A percentile compares a stretch with the other conserved stretches of the same genome.
Conservation (phyloP, 1,284 basidiomycete species). For the Athelia psychrophila region DNA sequence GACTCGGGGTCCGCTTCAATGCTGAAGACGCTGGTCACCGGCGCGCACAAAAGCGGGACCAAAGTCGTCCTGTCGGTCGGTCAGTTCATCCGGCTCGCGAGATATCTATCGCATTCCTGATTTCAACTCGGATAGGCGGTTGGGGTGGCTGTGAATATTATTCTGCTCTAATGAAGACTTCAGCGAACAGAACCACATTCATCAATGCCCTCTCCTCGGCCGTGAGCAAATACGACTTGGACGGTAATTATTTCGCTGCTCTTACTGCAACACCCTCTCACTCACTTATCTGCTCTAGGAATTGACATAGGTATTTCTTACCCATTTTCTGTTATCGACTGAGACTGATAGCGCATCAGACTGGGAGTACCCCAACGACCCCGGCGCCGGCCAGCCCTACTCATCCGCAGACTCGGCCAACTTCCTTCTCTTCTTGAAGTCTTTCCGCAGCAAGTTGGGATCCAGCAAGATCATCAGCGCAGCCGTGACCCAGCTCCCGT, state of each 20-base stretch:
- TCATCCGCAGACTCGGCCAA: constrained; percentile 65
- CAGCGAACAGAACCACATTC: constrained; percentile 53
- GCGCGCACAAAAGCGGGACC: constrained; percentile 56
- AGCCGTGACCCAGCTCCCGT: constrained; percentile 67
- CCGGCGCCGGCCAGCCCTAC: constrained; percentile 63
- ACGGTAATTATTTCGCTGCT: constrained; percentile 36
- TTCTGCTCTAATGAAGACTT: constrained; percentile 55
- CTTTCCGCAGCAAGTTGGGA: constrained; percentile 57
- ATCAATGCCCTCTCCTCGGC: constrained; percentile 56
- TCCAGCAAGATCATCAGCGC: constrained; percentile 68
- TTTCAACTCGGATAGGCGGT: constrained; percentile 31
- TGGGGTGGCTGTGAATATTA: constrained; percentile 62
- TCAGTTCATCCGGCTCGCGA: constrained; percentile 26
- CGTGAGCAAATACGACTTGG: constrained; percentile 62
- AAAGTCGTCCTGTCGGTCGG: constrained; percentile 75
- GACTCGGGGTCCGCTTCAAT: constrained; percentile 51
- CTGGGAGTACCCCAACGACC: constrained; percentile 77
- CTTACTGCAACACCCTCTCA: neutral
- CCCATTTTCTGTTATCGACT: constrained; percentile 53
- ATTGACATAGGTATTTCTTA: constrained; percentile 39
- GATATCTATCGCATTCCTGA: neutral
- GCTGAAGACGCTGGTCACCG: constrained; percentile 60
- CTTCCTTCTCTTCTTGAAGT: constrained; percentile 59
- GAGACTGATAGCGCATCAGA: constrained; percentile 69
- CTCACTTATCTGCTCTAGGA: neutral